Evolutionary conservation across 768 basidiomycete species (phyloP).

Genomic region (Imleria badia): DNA sequence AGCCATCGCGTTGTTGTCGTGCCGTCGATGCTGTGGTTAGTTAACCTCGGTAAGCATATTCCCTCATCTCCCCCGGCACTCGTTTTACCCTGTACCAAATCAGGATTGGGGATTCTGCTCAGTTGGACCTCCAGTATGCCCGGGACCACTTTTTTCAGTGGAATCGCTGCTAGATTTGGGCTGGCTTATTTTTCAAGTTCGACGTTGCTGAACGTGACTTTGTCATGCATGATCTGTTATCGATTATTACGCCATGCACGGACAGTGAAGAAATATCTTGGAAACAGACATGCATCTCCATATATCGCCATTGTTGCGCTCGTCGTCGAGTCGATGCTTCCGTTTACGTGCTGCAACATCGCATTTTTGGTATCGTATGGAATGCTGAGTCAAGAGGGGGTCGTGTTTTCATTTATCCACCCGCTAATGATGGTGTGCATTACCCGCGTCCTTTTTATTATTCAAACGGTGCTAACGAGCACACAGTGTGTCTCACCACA

Average conservation of each 20-base stretch:
- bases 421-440: not conserved
- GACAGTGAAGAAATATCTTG: not conserved
- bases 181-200: slow-evolving; percentile 5
- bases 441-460: not conserved
- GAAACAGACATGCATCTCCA: not conserved
- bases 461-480: not conserved
- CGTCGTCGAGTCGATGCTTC: not conserved
- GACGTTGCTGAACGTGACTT: slow-evolving; percentile 8
- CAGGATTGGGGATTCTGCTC: slow-evolving; percentile 8
- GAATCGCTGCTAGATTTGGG: not conserved
- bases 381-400: not conserved
- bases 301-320: not conserved
- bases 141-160: slow-evolving; percentile 3
- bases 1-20: slow-evolving; percentile 9
- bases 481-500: not conserved
- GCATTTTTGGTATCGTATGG: not conserved
- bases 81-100: not conserved
- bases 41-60: slow-evolving; percentile 10
- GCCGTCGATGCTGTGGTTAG: slow-evolving; percentile 17
- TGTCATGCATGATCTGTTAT: slow-evolving; percentile 9
- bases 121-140: not conserved
- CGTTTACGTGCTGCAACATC: not conserved
- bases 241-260: slow-evolving; percentile 1
- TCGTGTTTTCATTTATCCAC: not conserved
- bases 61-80: not conserved